phyloP scores from a whole-genome alignment of 1,284 basidiomycete species.

The Boletus hoseneyae region DNA sequence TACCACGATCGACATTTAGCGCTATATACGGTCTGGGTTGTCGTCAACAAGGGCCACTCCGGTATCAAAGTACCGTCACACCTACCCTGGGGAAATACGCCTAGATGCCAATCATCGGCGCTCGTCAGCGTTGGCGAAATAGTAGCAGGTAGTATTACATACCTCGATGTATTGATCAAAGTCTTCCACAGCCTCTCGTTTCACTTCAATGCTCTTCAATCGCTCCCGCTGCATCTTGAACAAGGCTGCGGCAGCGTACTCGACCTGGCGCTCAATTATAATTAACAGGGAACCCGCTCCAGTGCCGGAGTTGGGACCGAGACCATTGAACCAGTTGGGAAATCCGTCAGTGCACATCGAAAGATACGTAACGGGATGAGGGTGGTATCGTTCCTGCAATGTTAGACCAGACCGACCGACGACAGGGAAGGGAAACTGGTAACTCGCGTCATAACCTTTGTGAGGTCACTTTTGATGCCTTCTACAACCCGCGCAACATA shows the following conservation, averaged over 20 bases:
- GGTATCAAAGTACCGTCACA: not conserved
- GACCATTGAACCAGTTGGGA: constrained; percentile 56
- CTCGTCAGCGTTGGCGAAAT: constrained; percentile 1
- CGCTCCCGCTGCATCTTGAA: constrained; percentile 58
- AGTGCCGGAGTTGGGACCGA: constrained; percentile 53
- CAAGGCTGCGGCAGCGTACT: constrained; percentile 51
- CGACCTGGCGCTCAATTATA: constrained; percentile 52
- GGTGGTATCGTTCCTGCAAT: constrained; percentile 48
- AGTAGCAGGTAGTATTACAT: not conserved
- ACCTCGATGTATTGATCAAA: constrained; percentile 56
- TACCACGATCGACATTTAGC: constrained; percentile 66
- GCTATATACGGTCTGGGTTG: constrained; percentile 52
- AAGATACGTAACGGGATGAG: constrained; percentile 55
- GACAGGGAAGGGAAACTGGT: constrained; percentile 48
- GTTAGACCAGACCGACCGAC: constrained; percentile 48
- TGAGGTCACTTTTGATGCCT: not conserved
- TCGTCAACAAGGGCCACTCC: not conserved
- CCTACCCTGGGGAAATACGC: constrained; percentile 47
- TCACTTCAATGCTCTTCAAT: constrained; percentile 57
- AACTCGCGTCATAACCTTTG: constrained; percentile 52
- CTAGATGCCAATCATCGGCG: constrained; percentile 28
- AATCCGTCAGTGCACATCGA: constrained; percentile 54
- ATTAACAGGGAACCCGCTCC: constrained; percentile 36
- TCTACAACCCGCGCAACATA: not conserved
- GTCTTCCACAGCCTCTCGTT: constrained; percentile 54